These are phyloP conservation scores for Leishmania martiniquensis DNA, from an alignment of 208 protist species.

Conservation along the genomic window DNA sequence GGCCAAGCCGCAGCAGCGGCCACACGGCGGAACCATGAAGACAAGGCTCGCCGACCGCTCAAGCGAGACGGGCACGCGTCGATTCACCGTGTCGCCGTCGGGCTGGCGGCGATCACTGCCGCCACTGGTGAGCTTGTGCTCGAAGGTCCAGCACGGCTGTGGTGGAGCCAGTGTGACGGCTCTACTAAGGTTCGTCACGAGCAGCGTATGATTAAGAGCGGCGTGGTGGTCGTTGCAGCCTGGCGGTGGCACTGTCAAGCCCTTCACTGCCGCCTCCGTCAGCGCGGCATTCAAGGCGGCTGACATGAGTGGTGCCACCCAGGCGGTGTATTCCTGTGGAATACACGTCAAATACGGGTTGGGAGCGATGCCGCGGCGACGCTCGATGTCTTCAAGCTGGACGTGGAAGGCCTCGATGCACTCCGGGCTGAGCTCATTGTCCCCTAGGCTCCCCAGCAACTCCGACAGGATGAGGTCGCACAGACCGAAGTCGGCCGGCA, in stretches of 20 bases:
- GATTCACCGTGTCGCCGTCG: not conserved
- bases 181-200: conserved; percentile 71
- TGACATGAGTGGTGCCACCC: conserved; percentile 80
- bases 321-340: conserved; percentile 79
- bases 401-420: conserved; percentile 96
- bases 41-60: conserved; percentile 43
- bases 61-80: conserved; percentile 1
- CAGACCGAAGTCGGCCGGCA: conserved; percentile 71
- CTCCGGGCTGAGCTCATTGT: conserved; percentile 99
- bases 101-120: not conserved
- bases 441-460: conserved; percentile 98
- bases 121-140: conserved; percentile 35
- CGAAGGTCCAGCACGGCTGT: conserved; percentile 85
- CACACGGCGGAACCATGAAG: conserved; percentile 41
- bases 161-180: conserved; percentile 51
- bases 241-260: conserved; percentile 53
- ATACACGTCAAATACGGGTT: conserved; percentile 71
- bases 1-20: conserved; percentile 65
- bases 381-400: conserved; percentile 63
- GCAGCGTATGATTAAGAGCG: conserved; percentile 69
- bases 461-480: conserved; percentile 98
- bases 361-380: conserved; percentile 30
- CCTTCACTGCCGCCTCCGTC: conserved; percentile 54
- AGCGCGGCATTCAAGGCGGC: conserved; percentile 54
- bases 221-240: conserved; percentile 57